These are phyloP conservation scores for Neonectria sp. DNA, from an alignment of 2,329 filamentous ascomycete genomes.

Conservation along the genomic window DNA sequence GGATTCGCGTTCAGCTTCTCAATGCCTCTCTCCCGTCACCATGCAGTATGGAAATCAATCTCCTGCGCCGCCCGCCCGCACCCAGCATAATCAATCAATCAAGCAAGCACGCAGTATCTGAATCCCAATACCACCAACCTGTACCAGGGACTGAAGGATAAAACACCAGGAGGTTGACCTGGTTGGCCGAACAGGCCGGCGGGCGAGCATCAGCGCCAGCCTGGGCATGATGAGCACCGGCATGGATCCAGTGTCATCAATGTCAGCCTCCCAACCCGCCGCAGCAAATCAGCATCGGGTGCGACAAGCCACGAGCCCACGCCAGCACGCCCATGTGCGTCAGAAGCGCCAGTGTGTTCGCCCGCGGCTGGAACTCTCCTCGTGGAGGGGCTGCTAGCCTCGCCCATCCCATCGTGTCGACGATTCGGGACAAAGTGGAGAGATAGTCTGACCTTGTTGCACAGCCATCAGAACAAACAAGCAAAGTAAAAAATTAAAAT, in stretches of 20 bases:
- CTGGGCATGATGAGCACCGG: conserved; percentile 18
- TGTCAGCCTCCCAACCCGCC: conserved; percentile 20
- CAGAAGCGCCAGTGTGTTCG: conserved; percentile 11
- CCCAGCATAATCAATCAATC: conserved; percentile 19
- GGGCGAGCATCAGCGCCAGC: conserved; percentile 5
- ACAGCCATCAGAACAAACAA: neutral
- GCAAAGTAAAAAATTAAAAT: too few species aligned
- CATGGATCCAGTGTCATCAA: conserved; percentile 27
- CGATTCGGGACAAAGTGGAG: conserved; percentile 2
- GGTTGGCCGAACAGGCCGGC: conserved; percentile 10
- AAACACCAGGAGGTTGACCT: conserved; percentile 3
- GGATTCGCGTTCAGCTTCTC: neutral
- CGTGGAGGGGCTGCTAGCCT: conserved; percentile 3
- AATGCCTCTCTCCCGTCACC: conserved; percentile 10
- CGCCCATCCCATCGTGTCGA: conserved; percentile 10
- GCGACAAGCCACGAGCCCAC: conserved; percentile 16
- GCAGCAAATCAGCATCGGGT: conserved; percentile 16
- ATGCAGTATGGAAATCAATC: neutral
- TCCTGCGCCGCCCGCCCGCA: conserved; percentile 18
- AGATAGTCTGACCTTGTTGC: conserved; percentile 17
- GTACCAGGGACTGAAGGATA: conserved; percentile 18
- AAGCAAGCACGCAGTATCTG: conserved; percentile 8
- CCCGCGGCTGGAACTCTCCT: conserved; percentile 21
- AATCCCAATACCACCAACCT: conserved; percentile 15
- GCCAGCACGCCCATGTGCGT: conserved; percentile 16